Evolutionary conservation across 2,329 filamentous ascomycete species (phyloP).

Genomic region (Pyricularia pennisetigena): DNA sequence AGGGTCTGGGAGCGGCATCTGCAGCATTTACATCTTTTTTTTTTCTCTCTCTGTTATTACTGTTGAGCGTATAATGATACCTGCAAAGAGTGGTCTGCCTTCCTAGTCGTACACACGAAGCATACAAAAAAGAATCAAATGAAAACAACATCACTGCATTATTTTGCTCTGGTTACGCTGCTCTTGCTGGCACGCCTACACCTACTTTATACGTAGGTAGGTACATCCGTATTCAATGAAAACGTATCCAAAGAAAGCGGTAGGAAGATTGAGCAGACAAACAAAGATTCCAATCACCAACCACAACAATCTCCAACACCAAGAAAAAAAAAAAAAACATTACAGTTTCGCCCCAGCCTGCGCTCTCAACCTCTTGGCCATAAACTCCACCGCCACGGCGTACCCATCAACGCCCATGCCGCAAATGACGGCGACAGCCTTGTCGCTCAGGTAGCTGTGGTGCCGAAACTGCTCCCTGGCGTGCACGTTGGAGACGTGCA

Average conservation of each 20-base stretch:
- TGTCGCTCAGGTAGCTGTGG: conserved; percentile 65
- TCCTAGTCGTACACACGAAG: not conserved
- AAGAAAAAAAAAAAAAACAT: no score
- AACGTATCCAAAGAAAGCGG: no score
- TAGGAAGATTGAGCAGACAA: no score
- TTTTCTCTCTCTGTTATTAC: not conserved
- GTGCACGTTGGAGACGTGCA: conserved; percentile 71
- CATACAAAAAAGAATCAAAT: not conserved
- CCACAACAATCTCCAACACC: no score
- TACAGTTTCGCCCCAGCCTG: conserved; percentile 10
- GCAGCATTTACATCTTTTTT: not conserved
- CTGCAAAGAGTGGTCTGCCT: not conserved
- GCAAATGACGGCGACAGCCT: conserved; percentile 64
- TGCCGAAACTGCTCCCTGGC: conserved; percentile 58
- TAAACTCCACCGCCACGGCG: conserved; percentile 47
- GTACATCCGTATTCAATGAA: no score
- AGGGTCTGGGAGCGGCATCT: not conserved
- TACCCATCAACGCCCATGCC: conserved; percentile 57
- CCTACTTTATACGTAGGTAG: no score
- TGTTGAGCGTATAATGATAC: not conserved
- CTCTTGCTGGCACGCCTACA: not conserved
- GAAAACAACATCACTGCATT: not conserved
- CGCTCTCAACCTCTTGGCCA: conserved; percentile 33
- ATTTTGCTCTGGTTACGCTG: not conserved
- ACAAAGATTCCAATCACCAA: no score